Percentiles rank a stretch among this genome's conserved stretches.
phyloP scores from a whole-genome alignment of 1,139 yeast species.

The Meyerozyma elateridarum region DNA sequence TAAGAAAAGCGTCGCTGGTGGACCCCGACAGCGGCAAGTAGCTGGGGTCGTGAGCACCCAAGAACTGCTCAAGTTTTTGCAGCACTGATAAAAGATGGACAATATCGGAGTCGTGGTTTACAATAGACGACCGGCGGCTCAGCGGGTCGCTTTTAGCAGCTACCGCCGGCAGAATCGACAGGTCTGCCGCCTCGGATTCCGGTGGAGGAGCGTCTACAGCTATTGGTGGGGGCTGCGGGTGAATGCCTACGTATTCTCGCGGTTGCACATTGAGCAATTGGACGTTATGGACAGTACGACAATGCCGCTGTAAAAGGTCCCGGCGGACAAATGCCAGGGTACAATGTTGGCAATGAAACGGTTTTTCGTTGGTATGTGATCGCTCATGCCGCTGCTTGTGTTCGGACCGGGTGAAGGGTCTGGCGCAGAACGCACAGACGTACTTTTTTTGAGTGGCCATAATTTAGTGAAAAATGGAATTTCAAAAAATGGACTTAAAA shows the following conservation, averaged over 20 bases:
- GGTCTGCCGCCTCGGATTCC: conserved; percentile 8
- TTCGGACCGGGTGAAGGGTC: conserved; percentile 77
- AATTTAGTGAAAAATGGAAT: no score
- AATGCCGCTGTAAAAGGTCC: conserved; percentile 71
- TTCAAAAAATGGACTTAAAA: no score
- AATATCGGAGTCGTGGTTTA: conserved; percentile 18
- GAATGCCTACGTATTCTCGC: conserved; percentile 1
- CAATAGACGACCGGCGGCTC: conserved; percentile 5
- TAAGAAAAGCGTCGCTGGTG: conserved; percentile 4
- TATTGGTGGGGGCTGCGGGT: conserved; percentile 4
- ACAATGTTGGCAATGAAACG: conserved; percentile 71
- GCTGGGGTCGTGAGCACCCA: conserved; percentile 16
- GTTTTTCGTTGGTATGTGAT: conserved; percentile 79
- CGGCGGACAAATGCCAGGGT: conserved; percentile 71
- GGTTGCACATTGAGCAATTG: conserved; percentile 14
- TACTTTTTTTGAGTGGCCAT: conserved; percentile 56
- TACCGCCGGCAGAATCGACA: background rate
- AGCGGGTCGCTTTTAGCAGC: conserved; percentile 5
- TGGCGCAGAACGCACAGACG: conserved; percentile 74
- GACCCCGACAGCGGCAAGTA: conserved; percentile 5
- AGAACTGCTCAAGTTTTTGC: conserved; percentile 24
- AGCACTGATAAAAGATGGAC: conserved; percentile 32
- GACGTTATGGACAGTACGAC: conserved; percentile 66
- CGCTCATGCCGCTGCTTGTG: conserved; percentile 81
- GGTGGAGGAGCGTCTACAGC: conserved; percentile 1